phyloP scores from a whole-genome alignment of 345 rosid genomes.

The Viola odorata region DNA sequence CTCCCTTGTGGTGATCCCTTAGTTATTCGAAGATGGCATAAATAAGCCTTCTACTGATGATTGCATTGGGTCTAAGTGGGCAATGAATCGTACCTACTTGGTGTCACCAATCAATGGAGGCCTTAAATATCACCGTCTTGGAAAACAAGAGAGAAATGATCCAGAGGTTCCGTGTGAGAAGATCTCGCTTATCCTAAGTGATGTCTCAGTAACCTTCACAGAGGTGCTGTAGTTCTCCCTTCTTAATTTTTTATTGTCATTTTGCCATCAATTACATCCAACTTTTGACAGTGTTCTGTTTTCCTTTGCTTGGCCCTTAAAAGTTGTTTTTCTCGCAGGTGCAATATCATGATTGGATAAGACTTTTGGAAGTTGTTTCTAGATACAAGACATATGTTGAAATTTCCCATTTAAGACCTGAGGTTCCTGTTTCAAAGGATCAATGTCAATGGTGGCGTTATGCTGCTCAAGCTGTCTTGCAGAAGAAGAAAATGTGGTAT shows the following conservation, averaged over 20 bases:
- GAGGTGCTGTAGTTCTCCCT: conserved; percentile 51
- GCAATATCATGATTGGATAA: conserved; percentile 97
- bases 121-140: conserved; percentile 92
- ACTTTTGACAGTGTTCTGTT: background rate
- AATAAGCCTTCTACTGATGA: conserved; percentile 46
- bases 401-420: conserved; percentile 85
- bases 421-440: conserved; percentile 59
- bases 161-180: conserved; percentile 93
- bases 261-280: background rate
- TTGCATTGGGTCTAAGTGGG: conserved; percentile 58
- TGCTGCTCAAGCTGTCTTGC: conserved; percentile 80
- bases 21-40: conserved; percentile 98
- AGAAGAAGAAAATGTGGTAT: conserved; percentile 84
- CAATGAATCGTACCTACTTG: conserved; percentile 64
- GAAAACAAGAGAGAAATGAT: conserved; percentile 88
- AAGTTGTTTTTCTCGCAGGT: conserved; percentile 44
- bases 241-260: background rate
- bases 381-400: conserved; percentile 77
- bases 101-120: conserved; percentile 89
- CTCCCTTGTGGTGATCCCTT: conserved; percentile 12
- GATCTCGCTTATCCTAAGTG: conserved; percentile 71
- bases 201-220: conserved; percentile 70
- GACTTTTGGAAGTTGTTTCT: conserved; percentile 81
- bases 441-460: conserved; percentile 87
- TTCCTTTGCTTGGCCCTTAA: background rate